phyloP scores from a whole-genome alignment of 78 protist species.

The Trichosphaerium sp. region DNA sequence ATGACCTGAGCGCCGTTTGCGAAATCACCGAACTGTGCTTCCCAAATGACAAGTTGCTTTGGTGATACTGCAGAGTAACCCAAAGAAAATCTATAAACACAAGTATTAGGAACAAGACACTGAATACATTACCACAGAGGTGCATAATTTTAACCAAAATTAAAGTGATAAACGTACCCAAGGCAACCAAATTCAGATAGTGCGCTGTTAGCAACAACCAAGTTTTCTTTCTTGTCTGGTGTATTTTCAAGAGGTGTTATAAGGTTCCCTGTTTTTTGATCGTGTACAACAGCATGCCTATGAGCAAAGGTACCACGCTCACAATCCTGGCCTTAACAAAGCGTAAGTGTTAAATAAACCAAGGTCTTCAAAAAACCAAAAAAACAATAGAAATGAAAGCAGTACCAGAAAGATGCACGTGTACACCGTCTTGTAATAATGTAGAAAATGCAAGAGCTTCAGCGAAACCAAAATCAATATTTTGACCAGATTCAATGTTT shows the following conservation, averaged over 20 bases:
- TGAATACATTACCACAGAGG: too few relatives aligned
- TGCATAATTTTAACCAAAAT: too few relatives aligned
- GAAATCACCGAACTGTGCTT: slow-evolving; percentile 95
- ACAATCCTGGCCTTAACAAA: too few relatives aligned
- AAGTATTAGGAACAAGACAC: too few relatives aligned
- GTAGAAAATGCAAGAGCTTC: slow-evolving; percentile 70
- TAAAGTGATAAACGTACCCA: too few relatives aligned
- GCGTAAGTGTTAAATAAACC: background rate
- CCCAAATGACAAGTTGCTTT: slow-evolving; percentile 84
- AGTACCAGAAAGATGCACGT: slow-evolving; percentile 86
- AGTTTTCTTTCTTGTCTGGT: background rate
- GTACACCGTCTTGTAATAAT: slow-evolving; percentile 68
- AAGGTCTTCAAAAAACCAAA: too few relatives aligned
- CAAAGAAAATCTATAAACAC: slow-evolving; percentile 83
- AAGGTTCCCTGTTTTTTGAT: slow-evolving; percentile 49
- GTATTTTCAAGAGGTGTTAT: background rate
- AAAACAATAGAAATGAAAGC: too few relatives aligned
- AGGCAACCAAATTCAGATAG: slow-evolving; percentile 76
- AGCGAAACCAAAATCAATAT: slow-evolving; percentile 73
- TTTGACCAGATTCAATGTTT: slow-evolving; percentile 2
- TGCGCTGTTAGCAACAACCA: slow-evolving; percentile 51
- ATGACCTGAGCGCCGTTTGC: slow-evolving; percentile 89
- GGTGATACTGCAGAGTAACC: slow-evolving; percentile 80
- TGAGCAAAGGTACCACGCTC: slow-evolving; percentile 96
- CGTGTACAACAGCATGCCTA: slow-evolving; percentile 89